Base-by-base conservation (phyloP, 2,329 filamentous ascomycete genomes). In the Trematosphaeria pertusa region DNA sequence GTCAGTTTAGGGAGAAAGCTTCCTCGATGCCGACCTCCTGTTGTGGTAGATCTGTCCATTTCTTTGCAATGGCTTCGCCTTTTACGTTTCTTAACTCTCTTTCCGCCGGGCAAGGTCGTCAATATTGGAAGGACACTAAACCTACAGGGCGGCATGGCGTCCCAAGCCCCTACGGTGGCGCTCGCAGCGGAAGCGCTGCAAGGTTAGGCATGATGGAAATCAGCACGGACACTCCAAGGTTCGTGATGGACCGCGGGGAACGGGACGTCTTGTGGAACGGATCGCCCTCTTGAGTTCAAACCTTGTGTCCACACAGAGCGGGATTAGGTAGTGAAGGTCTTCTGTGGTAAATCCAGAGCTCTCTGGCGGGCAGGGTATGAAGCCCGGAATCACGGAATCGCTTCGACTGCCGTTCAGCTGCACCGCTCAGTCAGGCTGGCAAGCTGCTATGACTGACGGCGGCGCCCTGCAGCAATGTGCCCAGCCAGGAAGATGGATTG, bases 251-350 rank as follows among this genome's bases (percentile, higher is more conserved):
- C 63, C 54, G 51, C 59, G 59, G 61, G 54, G 60, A 54, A 58
- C 64, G 65, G 67, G 64, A 65, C 58, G 64, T 52, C 51, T 66
- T 59, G 64, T 68, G 64, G 62, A 63, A 65, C 64, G 62, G 65
- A 65, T 67, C 59, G 65, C 56, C 60, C 46, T 52, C 22, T 57
- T 48, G 26, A 22, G 43, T 28, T 49, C 54, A 38, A 49, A 43
- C 21, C 39, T 50, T 52, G 45, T 57, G 52, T 43, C 54, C 52
- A 58, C 43, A 56, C 52, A 44, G 44, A 53, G 40, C 21, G n/a
- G n/a, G n/a, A n/a, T n/a, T n/a, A n/a, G n/a, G n/a, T n/a, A n/a
- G n/a, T n/a, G n/a, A n/a, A n/a, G n/a, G n/a, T n/a, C n/a, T n/a
- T n/a, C n/a, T n/a, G n/a, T n/a, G n/a, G n/a, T n/a, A n/a, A n/a